phyloP scores from a whole-genome alignment of 2,329 filamentous ascomycete species.

The Lecanosticta acicola region DNA sequence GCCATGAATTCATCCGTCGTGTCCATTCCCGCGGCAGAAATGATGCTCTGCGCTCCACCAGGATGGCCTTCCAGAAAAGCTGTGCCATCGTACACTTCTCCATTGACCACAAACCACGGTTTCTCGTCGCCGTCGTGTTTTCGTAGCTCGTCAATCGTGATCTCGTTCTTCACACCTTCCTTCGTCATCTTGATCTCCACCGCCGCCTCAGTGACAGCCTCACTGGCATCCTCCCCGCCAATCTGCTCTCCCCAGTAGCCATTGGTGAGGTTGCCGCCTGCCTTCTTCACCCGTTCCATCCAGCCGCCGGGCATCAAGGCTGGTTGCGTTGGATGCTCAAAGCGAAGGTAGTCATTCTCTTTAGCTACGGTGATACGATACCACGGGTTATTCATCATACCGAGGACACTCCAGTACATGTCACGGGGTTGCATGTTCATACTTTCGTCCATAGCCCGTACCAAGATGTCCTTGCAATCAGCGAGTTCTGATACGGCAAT shows the following conservation, averaged over 20 bases:
- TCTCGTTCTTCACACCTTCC: conserved; percentile 55
- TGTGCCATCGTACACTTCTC: conserved; percentile 84
- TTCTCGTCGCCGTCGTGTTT: conserved; percentile 58
- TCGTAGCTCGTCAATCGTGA: conserved; percentile 67
- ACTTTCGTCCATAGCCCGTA: conserved; percentile 83
- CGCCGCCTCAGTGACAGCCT: conserved; percentile 44
- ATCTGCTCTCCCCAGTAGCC: conserved; percentile 77
- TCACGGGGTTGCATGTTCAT: conserved; percentile 83
- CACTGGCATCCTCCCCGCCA: conserved; percentile 44
- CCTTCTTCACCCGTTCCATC: conserved; percentile 88
- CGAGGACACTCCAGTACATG: conserved; percentile 92
- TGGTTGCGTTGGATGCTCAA: conserved; percentile 85
- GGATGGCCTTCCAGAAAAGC: conserved; percentile 75
- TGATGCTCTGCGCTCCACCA: conserved; percentile 78
- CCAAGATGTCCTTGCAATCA: conserved; percentile 65
- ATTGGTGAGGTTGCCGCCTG: conserved; percentile 72
- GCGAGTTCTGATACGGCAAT: conserved; percentile 59
- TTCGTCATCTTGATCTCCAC: conserved; percentile 75
- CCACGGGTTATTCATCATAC: conserved; percentile 99
- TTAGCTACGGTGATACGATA: conserved; percentile 73
- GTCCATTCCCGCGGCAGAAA: conserved; percentile 74
- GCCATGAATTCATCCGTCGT: conserved; percentile 83
- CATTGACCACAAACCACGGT: conserved; percentile 85
- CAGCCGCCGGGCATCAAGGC: conserved; percentile 73
- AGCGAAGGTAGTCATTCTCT: conserved; percentile 59